Base-by-base conservation (phyloP, 148 eudicot genomes). In the Limonium bicolor region DNA sequence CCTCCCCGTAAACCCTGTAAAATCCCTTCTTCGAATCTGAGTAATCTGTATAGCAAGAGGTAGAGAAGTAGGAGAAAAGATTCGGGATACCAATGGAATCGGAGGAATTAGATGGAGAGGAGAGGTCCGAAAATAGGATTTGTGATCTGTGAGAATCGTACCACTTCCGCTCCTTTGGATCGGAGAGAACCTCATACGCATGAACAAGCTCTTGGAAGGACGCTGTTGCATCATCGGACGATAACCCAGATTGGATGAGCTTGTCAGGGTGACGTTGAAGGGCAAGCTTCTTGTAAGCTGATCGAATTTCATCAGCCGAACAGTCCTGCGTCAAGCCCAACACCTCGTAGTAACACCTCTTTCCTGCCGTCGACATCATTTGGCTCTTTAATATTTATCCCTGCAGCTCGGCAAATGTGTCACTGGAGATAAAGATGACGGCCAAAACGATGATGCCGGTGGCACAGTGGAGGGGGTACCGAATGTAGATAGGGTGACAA, bases 191-290 rank as follows among this genome's bases (percentile, higher is more conserved):
- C 44, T 90, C 95, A 60, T 90, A 90, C 1, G 99, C 99, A 39
- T 73, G 82, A 12, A 75, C 78, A 11, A 90, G 95, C 56, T 90
- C 99, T 16, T 90, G 99, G 46, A 90, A 90, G 3, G 92, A 37
- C 13, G 93, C 75, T 2, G 95, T 90, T 65, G 95, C 95, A 4
- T 73, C 93, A 22, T 60, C 54, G 4, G 73, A 44, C 18, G 97
- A 31, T 37, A 75, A 19, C 31, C 99, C 99, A 48, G 95, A 77
- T 36, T 63, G 66, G 22, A 75, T 52, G 18, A 90, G 93, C 76
- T 90, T 90, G 54, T 90, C 99, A 0, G 95, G 99, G 74, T 90
- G 99, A 48, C 99, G 95, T 48, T 80, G 95, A 14, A 90, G 79
- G 3, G 99, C 99, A 36, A 80, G 93, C 36, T 76, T 76, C 33